Evolutionary conservation across 2,329 filamentous ascomycete species (phyloP), one percentile per base, ranked within the genome.

Genomic region (Stachybotrys chartarum): DNA sequence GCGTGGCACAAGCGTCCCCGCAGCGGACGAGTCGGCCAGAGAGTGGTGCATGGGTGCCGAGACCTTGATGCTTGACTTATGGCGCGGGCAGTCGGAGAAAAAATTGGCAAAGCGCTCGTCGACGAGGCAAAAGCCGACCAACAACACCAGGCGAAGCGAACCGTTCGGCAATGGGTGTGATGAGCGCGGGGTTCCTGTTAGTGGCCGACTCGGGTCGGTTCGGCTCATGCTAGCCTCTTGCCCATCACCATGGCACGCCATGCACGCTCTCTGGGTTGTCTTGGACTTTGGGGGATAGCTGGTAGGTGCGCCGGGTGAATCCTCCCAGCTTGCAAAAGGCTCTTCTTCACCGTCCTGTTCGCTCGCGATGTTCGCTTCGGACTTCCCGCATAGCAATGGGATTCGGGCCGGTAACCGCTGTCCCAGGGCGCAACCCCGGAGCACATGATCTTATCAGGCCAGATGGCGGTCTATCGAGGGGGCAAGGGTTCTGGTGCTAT

Each of bases 401-500:
- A 42, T 42, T 42, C 35, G 35, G 35, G 35, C 35, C 35, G 35
- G 35, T 14, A 14, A 42, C 8, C 10, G 3, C 35, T 42, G 35
- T 42, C 17, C 14, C 7, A 35, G 31, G 18, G 35, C 35, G 31
- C 35, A 14, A 42, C 35, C 14, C 35, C 52, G 53, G 47, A 42
- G 51, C 49, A 54, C 56, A 56, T 51, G 49, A 54, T 50, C 35
- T 52, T 31, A 18, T 18, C 32, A 31, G 47, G 50, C 55, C 24
- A 30, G 32, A 53, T 56, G 53, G 53, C 52, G 55, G 57, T 55
- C 55, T 53, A 47, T 42, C 50, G 12, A 52, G 7, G 14, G 32
- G 31, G 50, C 50, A 51, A 12, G 50, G 48, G 18, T 42, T 6
- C 14, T 35, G 49, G 18, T 24, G 24, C 24, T 24, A 24, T 24